Evolutionary conservation across 2,329 filamentous ascomycete species (phyloP).

Genomic region (Didymella keratinophila): DNA sequence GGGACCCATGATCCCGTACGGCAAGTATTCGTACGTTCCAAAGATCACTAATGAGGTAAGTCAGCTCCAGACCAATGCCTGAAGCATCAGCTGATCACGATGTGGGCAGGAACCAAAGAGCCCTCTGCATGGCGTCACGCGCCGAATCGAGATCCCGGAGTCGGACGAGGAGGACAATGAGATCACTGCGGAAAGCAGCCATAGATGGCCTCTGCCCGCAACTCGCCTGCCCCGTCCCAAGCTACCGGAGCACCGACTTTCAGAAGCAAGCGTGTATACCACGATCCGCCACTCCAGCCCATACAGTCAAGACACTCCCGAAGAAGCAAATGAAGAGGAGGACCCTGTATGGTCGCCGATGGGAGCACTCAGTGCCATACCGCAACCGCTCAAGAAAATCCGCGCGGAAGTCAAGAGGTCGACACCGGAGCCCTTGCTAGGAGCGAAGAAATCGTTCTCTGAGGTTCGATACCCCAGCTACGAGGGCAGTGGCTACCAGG

Average conservation of each 20-base stretch:
- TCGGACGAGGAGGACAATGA: background rate
- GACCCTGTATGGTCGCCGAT: slow-evolving; percentile 25
- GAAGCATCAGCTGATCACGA: background rate
- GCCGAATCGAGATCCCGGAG: slow-evolving; percentile 22
- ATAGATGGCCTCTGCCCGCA: slow-evolving; percentile 5
- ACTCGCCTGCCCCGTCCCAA: slow-evolving; percentile 12
- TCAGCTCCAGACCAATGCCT: background rate
- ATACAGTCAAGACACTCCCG: slow-evolving; percentile 15
- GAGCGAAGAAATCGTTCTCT: slow-evolving; percentile 4
- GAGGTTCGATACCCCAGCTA: slow-evolving; percentile 34
- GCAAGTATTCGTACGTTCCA: slow-evolving; percentile 5
- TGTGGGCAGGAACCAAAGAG: slow-evolving; percentile 26
- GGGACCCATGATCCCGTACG: slow-evolving; percentile 5
- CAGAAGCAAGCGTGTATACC: slow-evolving; percentile 28
- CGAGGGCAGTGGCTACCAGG: slow-evolving; percentile 33
- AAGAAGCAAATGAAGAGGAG: background rate
- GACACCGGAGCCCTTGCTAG: background rate
- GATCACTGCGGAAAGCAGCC: background rate
- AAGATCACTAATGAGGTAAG: slow-evolving; percentile 14
- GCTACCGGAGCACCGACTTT: slow-evolving; percentile 12
- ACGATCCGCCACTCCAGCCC: slow-evolving; percentile 29
- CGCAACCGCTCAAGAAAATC: slow-evolving; percentile 21
- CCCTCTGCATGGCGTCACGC: slow-evolving; percentile 34
- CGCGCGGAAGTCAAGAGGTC: background rate
- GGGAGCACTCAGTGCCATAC: slow-evolving; percentile 31